phyloP scores from a whole-genome alignment of 805 yeast species.

The Alloascoidea hylecoeti region DNA sequence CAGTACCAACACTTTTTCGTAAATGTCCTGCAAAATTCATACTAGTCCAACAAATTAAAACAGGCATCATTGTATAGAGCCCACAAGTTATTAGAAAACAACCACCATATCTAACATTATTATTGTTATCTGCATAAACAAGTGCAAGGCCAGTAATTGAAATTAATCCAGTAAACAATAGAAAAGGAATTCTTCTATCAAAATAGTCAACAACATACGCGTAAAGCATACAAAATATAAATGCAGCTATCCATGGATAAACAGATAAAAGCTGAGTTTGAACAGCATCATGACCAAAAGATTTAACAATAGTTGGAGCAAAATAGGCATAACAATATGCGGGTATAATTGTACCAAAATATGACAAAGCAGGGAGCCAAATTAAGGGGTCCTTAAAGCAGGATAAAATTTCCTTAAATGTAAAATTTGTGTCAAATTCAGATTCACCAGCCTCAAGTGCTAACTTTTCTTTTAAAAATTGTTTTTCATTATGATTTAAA shows the following conservation, averaged over 20 bases:
- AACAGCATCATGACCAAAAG: constrained; percentile 53
- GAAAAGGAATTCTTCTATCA: constrained; percentile 19
- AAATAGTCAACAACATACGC: constrained; percentile 49
- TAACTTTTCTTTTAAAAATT: constrained; percentile 42
- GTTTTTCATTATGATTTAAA: constrained; percentile 34
- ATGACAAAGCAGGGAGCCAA: constrained; percentile 42
- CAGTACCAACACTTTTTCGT: constrained; percentile 43
- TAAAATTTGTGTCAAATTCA: constrained; percentile 32
- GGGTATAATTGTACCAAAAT: constrained; percentile 57
- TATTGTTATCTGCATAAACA: constrained; percentile 29
- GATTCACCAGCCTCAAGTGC: constrained; percentile 35
- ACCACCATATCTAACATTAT: constrained; percentile 41
- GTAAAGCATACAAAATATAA: constrained; percentile 46
- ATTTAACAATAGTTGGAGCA: constrained; percentile 49
- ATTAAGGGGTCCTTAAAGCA: constrained; percentile 48
- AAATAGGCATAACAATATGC: constrained; percentile 66
- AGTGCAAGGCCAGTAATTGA: constrained; percentile 42
- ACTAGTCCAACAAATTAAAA: constrained; percentile 54
- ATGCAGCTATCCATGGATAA: constrained; percentile 74
- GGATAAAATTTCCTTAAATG: constrained; percentile 25
- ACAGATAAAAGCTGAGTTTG: constrained; percentile 71
- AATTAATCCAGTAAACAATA: constrained; percentile 13
- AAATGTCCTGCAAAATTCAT: constrained; percentile 51
- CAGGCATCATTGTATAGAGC: constrained; percentile 51
- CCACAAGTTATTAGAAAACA: constrained; percentile 48